phyloP scores from a whole-genome alignment of 495 filamentous ascomycete genomes.

The Amphirosellinia nigrospora region DNA sequence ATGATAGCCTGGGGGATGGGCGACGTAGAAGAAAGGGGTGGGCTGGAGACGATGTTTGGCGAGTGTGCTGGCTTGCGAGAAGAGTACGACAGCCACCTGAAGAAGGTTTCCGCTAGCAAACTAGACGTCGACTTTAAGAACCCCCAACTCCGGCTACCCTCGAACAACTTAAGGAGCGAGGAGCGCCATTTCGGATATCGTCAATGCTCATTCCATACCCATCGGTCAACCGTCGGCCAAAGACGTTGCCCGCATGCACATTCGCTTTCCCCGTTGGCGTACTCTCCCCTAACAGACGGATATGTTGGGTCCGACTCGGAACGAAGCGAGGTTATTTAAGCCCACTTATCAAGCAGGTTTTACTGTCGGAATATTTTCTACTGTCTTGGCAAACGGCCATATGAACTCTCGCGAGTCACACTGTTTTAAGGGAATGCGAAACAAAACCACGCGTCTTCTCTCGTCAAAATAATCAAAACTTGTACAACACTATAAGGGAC shows the following conservation, averaged over 20 bases:
- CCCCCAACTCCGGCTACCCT: slow-evolving; percentile 53
- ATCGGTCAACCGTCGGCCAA: slow-evolving; percentile 51
- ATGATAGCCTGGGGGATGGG: slow-evolving; percentile 55
- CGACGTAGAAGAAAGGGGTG: slow-evolving; percentile 29
- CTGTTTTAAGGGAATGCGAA: background rate
- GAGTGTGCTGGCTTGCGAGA: slow-evolving; percentile 44
- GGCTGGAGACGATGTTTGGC: slow-evolving; percentile 44
- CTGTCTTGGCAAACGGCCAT: background rate
- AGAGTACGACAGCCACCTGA: slow-evolving; percentile 51
- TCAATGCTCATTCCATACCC: slow-evolving; percentile 56
- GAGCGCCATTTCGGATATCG: slow-evolving; percentile 56
- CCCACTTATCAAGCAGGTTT: slow-evolving; percentile 30
- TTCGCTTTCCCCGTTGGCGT: slow-evolving; percentile 26
- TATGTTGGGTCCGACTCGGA: slow-evolving; percentile 37
- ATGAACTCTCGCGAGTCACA: background rate
- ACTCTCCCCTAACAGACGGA: slow-evolving; percentile 29
- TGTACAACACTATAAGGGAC: background rate
- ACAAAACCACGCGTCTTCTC: too few species aligned
- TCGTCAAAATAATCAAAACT: background rate
- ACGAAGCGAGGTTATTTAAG: slow-evolving; percentile 28
- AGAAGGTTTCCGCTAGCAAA: slow-evolving; percentile 48
- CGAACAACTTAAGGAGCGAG: slow-evolving; percentile 50
- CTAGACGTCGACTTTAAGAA: slow-evolving; percentile 56
- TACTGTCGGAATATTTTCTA: background rate
- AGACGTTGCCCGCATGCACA: slow-evolving; percentile 47